Base-by-base conservation (phyloP, 192 early-diverging fungal genomes). In the Coemansia nantahalensis region DNA sequence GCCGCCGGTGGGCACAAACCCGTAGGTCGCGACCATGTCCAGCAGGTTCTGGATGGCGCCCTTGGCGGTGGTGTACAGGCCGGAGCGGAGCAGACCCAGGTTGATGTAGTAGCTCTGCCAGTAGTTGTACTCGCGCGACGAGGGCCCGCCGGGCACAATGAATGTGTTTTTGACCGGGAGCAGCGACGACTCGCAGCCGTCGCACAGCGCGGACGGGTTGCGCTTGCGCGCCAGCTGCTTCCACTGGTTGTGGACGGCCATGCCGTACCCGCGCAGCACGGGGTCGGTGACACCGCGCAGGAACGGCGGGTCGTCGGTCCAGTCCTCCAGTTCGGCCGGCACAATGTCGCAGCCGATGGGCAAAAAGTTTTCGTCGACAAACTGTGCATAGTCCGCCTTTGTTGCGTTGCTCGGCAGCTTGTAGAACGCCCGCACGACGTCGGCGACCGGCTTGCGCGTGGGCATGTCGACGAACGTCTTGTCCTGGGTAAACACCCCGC, bases 381-480 rank as follows among this genome's bases (percentile, higher is more conserved):
- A 89, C n/a, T 48, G 17, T 28, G 66, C 54, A 30, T 86, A 21
- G 30, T 51, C 54, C 1, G 51, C 51, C 18, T 40, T 51, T 15
- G 67, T 62, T 15, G 72, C 51, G 18, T 63, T 55, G 16, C 36
- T 37, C 5, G 78, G 68, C 1, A 88, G 56, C 11, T 38, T 35
- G 16, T 59, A 17, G 56, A 84, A 86, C 5, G 76, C 79, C 1
- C 41, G 39, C 9, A 86, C 36, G 21, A 89, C 70, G 4, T 77
- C 53, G 22, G 47, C 19, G 2, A 80, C 63, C 9, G 86, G 84
- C 47, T 79, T 79, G 31, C 69, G 67, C 17, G 85, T 86, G 12
- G 86, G 85, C 79, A 80, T 83, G 45, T 84, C 80, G 17, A 88
- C 79, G 74, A 85, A 88, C 6, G 86, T 86, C 68, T 89, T 89